phyloP scores from a whole-genome alignment of 148 eudicot species.

The Silene latifolia region DNA sequence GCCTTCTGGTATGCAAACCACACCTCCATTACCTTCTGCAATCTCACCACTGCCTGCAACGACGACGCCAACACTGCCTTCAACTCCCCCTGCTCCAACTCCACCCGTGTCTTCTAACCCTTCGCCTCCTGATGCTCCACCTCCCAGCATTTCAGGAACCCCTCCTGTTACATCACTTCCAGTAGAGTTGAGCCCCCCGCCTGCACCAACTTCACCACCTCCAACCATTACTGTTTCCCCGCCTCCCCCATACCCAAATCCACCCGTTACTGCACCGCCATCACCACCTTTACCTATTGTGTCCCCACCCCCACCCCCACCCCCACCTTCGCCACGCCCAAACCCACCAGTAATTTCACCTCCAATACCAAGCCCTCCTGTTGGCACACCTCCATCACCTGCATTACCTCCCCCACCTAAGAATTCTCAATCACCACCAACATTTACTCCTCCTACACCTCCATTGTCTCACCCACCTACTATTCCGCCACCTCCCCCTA shows the following conservation, averaged over 20 bases:
- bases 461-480: too few species aligned
- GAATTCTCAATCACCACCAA: too few species aligned
- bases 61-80: not conserved
- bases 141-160: slow-evolving; percentile 25
- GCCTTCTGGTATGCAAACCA: slow-evolving; percentile 29
- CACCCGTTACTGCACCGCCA: slow-evolving; percentile 1
- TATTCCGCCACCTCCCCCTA: too few species aligned
- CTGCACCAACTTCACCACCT: slow-evolving; percentile 27
- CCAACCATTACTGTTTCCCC: slow-evolving; percentile 19
- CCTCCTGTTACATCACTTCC: slow-evolving; percentile 36
- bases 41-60: slow-evolving; percentile 15
- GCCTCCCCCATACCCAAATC: too few species aligned
- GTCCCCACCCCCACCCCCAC: too few species aligned
- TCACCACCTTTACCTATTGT: too few species aligned
- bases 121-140: slow-evolving; percentile 34
- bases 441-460: not conserved
- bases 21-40: slow-evolving; percentile 22
- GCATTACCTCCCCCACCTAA: too few species aligned
- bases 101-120: slow-evolving; percentile 27
- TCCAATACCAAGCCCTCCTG: too few species aligned
- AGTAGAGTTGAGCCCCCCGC: too few species aligned
- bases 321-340: too few species aligned
- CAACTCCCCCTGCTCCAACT: not conserved
- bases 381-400: too few species aligned
- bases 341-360: too few species aligned